Conservation (phyloP, 768 basidiomycete genomes). For the Suillus tomentosus region DNA sequence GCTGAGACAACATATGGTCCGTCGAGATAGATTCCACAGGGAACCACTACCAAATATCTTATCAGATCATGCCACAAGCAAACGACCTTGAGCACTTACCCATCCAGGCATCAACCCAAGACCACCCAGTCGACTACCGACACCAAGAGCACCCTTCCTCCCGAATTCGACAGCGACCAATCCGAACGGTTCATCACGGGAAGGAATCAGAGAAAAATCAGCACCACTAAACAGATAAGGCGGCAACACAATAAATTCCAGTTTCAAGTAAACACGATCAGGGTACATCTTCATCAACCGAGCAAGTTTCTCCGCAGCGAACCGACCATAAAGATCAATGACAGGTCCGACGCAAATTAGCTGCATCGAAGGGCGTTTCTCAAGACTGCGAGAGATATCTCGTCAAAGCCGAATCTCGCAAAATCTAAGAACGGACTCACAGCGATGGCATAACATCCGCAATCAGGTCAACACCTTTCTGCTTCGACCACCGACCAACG, state of each 20-base stretch:
- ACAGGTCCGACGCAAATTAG: constrained; percentile 90
- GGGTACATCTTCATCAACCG: constrained; percentile 95
- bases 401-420: neutral
- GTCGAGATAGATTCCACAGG: constrained; percentile 94
- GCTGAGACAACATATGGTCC: constrained; percentile 91
- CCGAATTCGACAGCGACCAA: constrained; percentile 96
- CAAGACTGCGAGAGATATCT: constrained; percentile 52
- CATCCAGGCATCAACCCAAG: constrained; percentile 97
- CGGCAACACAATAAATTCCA: constrained; percentile 92
- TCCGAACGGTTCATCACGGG: constrained; percentile 95
- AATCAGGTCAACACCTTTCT: constrained; percentile 97
- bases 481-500: constrained; percentile 97
- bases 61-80: constrained; percentile 1
- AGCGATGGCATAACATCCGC: constrained; percentile 93
- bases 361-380: constrained; percentile 85
- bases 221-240: constrained; percentile 94
- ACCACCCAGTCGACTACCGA: constrained; percentile 91
- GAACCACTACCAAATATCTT: constrained; percentile 72
- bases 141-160: constrained; percentile 93
- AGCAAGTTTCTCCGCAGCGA: constrained; percentile 91
- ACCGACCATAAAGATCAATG: constrained; percentile 93
- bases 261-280: constrained; percentile 90
- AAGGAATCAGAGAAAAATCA: constrained; percentile 93
- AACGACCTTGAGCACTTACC: constrained; percentile 51
- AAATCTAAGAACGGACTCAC: constrained; percentile 44